A percentile compares a stretch with the other conserved stretches of the same genome.
Conservation (phyloP, 805 yeast genomes). For the Metschnikowia anglica region DNA sequence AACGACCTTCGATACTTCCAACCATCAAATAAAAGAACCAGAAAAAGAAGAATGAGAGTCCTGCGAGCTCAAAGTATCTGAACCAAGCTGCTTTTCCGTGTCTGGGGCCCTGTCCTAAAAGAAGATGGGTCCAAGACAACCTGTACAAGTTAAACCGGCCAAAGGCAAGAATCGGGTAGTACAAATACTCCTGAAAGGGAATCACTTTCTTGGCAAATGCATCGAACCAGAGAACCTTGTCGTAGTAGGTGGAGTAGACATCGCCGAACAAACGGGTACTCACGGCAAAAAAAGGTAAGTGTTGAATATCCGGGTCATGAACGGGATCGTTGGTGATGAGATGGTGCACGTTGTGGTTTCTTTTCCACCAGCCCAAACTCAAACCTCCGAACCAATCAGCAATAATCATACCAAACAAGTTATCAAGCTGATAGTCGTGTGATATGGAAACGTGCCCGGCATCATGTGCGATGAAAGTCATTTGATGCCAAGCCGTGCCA, state of each 20-base stretch:
- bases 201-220: slow-evolving; percentile 55
- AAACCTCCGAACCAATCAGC: slow-evolving; percentile 87
- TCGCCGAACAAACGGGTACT: slow-evolving; percentile 65
- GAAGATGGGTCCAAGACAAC: slow-evolving; percentile 73
- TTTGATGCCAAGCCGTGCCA: slow-evolving; percentile 86
- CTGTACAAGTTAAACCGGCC: slow-evolving; percentile 86
- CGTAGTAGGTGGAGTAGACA: slow-evolving; percentile 80
- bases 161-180: slow-evolving; percentile 76
- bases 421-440: slow-evolving; percentile 76
- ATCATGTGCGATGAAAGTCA: slow-evolving; percentile 85
- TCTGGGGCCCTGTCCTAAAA: slow-evolving; percentile 76
- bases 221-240: slow-evolving; percentile 65
- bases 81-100: slow-evolving; percentile 86
- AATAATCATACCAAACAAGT: slow-evolving; percentile 65
- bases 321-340: slow-evolving; percentile 88
- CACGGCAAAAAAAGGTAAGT: slow-evolving; percentile 87
- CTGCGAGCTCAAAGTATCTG: slow-evolving; percentile 72
- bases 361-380: slow-evolving; percentile 92
- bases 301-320: slow-evolving; percentile 94
- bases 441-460: slow-evolving; percentile 86
- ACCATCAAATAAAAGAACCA: slow-evolving; percentile 79
- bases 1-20: slow-evolving; percentile 50
- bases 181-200: slow-evolving; percentile 65
- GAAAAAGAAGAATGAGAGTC: slow-evolving; percentile 65
- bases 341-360: slow-evolving; percentile 93